These are phyloP conservation scores for Vaccinium macrocarpon DNA, from an alignment of 148 eudicot species.

Conservation along the genomic window DNA sequence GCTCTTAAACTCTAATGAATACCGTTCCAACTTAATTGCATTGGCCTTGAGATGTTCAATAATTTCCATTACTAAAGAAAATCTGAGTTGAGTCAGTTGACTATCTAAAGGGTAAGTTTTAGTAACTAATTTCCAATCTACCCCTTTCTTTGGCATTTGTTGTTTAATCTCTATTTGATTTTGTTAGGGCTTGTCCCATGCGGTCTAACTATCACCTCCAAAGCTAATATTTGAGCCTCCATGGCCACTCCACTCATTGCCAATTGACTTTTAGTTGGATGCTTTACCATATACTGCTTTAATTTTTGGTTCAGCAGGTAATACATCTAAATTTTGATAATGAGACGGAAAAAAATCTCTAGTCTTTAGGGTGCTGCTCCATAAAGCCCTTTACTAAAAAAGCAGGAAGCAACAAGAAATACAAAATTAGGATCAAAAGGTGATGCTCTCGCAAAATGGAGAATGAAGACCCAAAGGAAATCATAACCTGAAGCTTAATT, in stretches of 20 bases:
- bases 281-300: background rate
- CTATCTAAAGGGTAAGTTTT: background rate
- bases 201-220: background rate
- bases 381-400: background rate
- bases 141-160: too few relatives aligned
- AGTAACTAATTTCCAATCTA: slow-evolving; percentile 5
- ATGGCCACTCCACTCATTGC: background rate
- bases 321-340: background rate
- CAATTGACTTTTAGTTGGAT: background rate
- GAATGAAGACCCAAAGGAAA: slow-evolving; percentile 9
- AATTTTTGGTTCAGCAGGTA: background rate
- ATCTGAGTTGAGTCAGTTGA: too few relatives aligned
- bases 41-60: background rate
- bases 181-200: background rate
- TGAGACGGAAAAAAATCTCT: background rate
- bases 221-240: background rate
- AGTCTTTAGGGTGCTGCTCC: background rate
- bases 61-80: background rate
- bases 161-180: background rate
- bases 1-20: background rate
- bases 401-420: background rate
- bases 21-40: background rate
- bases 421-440: background rate
- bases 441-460: background rate
- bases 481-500: slow-evolving; percentile 83